Base-by-base conservation (phyloP, 352 stramenopile genomes). In the Globisporangium yorkense region DNA sequence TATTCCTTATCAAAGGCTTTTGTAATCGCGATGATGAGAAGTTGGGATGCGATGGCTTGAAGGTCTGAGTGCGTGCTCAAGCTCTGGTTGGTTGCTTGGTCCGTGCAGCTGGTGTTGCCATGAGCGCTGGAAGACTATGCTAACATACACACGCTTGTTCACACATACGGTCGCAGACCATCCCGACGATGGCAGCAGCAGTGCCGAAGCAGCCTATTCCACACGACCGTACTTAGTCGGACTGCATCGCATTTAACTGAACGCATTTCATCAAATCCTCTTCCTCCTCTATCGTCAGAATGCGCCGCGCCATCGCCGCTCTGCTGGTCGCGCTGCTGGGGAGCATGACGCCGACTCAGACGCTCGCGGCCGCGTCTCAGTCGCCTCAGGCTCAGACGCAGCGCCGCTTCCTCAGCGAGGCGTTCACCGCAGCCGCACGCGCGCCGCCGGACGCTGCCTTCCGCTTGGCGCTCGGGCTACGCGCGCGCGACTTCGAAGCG, bases 401-500 rank as follows among this genome's bases (percentile, higher is more conserved):
- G 21, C 60, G 51, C 44, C 60, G 54, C 46, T 66, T 66, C 40
- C 29, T 54, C 13, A 83, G 71, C 61, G 61, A 72, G 18, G 35
- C 51, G 35, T 81, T 80, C 63, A 52, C 54, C 27, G 59, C 59
- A 20, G 59, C 55, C 16, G 58, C 53, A 43, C 73, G 73, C 29
- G 73, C 65, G 0, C 50, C 70, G 18, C 68, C 73, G 24, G 66
- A 85, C 16, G 56, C 69, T 27, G 40, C 74, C 24, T 71, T 88
- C 54, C 77, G 71, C 43, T 61, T 92, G 39, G 68, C 78, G 18
- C 67, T 92, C 24, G 75, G 77, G 12, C 61, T 92, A 37, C 70
- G 62, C 12, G 67, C 70, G 10, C 48, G 37, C 5, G 76, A 89
- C 71, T 89, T 87, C 62, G 55, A 59, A 16, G 56, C 57, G 5